These are phyloP conservation scores for Teunomyces funiuensis DNA, from an alignment of 805 yeast genomes.

Conservation along the genomic window DNA sequence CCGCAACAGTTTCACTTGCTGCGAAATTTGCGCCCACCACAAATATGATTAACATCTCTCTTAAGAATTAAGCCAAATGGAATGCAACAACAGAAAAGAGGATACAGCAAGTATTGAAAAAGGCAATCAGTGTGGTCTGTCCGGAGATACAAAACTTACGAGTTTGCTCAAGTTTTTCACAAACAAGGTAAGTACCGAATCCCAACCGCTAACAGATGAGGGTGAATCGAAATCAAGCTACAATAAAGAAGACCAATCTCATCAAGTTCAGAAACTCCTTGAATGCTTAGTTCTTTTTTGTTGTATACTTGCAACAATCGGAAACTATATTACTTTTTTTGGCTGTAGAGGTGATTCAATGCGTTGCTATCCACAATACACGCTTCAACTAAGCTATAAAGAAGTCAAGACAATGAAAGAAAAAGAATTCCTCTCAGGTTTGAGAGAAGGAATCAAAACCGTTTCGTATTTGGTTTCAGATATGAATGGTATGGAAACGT, in stretches of 20 bases:
- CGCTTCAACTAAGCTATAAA: neutral
- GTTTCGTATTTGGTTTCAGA: constrained; percentile 1
- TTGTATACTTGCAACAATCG: neutral
- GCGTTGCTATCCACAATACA: constrained; percentile 1
- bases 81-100: too few species aligned
- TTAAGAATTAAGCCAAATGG: neutral
- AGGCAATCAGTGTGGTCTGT: too few species aligned
- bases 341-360: neutral
- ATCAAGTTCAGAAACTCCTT: neutral
- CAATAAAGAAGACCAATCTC: too few species aligned
- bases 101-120: too few species aligned
- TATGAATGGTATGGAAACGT: neutral
- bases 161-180: too few species aligned
- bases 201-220: too few species aligned
- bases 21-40: neutral
- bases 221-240: too few species aligned
- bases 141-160: too few species aligned
- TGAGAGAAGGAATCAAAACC: constrained; percentile 3
- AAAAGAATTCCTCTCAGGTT: neutral
- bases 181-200: too few species aligned
- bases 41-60: neutral
- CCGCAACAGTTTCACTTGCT: neutral
- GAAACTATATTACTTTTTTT: neutral
- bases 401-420: neutral
- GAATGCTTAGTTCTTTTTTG: neutral